Conservation (phyloP, 208 protist species). For the Acanthamoeba castellanii region DNA sequence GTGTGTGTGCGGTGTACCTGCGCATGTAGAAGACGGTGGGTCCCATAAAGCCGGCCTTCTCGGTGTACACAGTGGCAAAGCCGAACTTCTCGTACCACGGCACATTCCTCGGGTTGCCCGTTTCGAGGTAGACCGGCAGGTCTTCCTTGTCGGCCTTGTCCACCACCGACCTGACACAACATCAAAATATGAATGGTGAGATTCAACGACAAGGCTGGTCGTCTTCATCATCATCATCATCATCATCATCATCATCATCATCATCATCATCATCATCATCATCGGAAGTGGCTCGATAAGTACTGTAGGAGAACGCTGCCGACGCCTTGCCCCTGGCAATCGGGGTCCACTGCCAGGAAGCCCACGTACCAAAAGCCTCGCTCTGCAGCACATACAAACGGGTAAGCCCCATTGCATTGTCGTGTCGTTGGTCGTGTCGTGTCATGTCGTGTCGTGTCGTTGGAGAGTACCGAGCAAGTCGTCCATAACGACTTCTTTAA, state of each 20-base stretch:
- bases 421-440: not conserved
- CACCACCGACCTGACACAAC: not conserved
- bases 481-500: constrained; percentile 38
- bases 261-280: too few relatives aligned
- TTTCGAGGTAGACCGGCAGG: constrained; percentile 45
- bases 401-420: not conserved
- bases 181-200: too few relatives aligned
- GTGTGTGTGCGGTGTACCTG: too few relatives aligned
- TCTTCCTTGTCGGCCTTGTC: constrained; percentile 35
- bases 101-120: constrained; percentile 3
- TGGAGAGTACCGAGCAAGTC: not conserved
- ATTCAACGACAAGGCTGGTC: too few relatives aligned
- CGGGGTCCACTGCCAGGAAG: constrained; percentile 22
- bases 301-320: constrained; percentile 14
- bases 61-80: not conserved
- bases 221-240: too few relatives aligned
- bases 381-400: not conserved
- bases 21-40: constrained; percentile 13
- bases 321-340: constrained; percentile 8
- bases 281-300: not conserved
- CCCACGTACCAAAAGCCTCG: constrained; percentile 45
- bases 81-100: constrained; percentile 16
- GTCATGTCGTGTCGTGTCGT: too few relatives aligned
- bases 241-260: too few relatives aligned
- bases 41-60: not conserved